Evolutionary conservation across 2,329 filamentous ascomycete species (phyloP).

Genomic region (Fusarium sp.): DNA sequence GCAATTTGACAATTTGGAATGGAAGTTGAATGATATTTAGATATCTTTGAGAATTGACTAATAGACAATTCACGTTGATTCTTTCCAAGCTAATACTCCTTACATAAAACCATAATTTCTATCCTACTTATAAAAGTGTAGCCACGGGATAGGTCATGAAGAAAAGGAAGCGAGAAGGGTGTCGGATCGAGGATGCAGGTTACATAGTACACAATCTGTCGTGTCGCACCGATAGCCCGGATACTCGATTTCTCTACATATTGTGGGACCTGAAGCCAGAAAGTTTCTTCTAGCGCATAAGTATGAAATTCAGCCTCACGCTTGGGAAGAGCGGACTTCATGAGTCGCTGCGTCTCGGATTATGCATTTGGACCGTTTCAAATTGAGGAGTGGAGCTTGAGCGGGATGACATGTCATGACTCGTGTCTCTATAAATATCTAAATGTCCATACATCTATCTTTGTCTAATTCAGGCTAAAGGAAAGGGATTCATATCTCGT

Average conservation of each 20-base stretch:
- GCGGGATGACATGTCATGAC: neutral
- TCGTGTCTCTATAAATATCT: slow-evolving; percentile 9
- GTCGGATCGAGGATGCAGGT: neutral
- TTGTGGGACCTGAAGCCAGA: neutral
- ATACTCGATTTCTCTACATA: neutral
- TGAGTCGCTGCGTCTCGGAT: neutral
- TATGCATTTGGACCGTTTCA: neutral
- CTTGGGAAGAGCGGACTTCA: neutral
- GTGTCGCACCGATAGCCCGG: neutral
- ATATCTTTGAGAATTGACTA: too few species aligned
- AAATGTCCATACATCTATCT: neutral
- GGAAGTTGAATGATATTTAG: too few species aligned
- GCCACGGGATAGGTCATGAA: neutral
- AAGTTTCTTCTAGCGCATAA: neutral
- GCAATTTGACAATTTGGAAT: neutral
- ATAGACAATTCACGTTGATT: too few species aligned
- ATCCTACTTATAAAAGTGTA: neutral
- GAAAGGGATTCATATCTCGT: neutral
- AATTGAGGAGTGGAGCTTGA: neutral
- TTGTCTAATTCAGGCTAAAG: neutral
- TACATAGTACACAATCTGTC: neutral
- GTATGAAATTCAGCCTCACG: neutral
- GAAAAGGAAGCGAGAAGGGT: neutral
- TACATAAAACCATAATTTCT: too few species aligned
- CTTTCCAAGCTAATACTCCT: too few species aligned